phyloP scores from a whole-genome alignment of 2,329 filamentous ascomycete genomes.

The Phyllosticta citribraziliensis region DNA sequence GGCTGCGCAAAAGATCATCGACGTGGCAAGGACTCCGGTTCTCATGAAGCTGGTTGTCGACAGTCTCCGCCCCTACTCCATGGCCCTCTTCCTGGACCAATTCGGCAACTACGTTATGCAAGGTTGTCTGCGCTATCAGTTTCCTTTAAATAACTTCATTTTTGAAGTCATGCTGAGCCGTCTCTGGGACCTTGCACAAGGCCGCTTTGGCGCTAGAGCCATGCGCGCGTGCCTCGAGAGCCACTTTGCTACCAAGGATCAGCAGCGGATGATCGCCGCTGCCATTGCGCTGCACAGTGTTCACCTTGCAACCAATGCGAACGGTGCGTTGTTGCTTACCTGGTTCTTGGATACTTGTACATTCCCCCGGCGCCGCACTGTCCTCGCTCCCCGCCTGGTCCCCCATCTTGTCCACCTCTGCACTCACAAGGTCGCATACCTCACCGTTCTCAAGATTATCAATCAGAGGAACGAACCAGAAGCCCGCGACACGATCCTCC shows the following conservation, averaged over 20 bases:
- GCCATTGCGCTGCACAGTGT: conserved; percentile 95
- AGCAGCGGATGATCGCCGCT: conserved; percentile 89
- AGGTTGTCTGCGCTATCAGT: conserved; percentile 84
- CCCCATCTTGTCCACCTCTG: conserved; percentile 90
- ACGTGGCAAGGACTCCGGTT: conserved; percentile 74
- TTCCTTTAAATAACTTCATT: conserved; percentile 89
- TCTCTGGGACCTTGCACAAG: conserved; percentile 89
- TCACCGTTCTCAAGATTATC: conserved; percentile 95
- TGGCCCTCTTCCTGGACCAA: conserved; percentile 90
- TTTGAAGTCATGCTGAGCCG: conserved; percentile 93
- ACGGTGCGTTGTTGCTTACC: conserved; percentile 84
- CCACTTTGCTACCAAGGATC: conserved; percentile 87
- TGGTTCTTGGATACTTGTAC: conserved; percentile 99
- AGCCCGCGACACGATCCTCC: conserved; percentile 78
- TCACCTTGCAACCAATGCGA: conserved; percentile 90
- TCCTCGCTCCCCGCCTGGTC: conserved; percentile 82
- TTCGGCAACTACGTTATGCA: conserved; percentile 98
- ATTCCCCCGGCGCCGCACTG: conserved; percentile 81
- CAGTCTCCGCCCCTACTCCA: conserved; percentile 72
- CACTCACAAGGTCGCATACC: conserved; percentile 96
- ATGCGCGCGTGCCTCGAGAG: conserved; percentile 97
- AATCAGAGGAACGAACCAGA: conserved; percentile 94
- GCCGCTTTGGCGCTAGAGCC: conserved; percentile 85
- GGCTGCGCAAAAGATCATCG: conserved; percentile 99
- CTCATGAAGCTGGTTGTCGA: conserved; percentile 83